Conservation (phyloP, 257 asterid species). For the Echites panduratus region DNA sequence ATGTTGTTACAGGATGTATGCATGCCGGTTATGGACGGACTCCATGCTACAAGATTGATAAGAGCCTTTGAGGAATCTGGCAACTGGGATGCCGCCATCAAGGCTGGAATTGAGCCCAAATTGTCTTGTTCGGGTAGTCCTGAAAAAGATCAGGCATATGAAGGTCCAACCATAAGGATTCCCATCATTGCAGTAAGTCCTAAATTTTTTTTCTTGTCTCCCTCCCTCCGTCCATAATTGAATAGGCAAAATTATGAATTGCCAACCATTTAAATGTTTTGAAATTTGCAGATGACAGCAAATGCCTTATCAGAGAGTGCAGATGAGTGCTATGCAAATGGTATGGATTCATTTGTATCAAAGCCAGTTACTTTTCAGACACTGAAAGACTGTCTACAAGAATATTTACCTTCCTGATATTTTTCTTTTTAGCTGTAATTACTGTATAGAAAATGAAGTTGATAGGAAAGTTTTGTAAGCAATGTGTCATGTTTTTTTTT, state of each 20-base stretch:
- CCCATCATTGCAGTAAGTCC: constrained; percentile 73
- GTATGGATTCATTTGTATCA: constrained; percentile 91
- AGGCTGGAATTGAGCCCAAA: constrained; percentile 60
- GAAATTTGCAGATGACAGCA: constrained; percentile 78
- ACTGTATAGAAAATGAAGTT: constrained; percentile 47
- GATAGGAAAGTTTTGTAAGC: constrained; percentile 67
- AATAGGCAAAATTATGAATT: too few species aligned
- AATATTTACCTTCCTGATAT: constrained; percentile 31
- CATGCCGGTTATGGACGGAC: constrained; percentile 96
- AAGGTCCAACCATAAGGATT: constrained; percentile 37
- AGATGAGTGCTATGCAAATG: constrained; percentile 81
- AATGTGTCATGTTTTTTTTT: neutral
- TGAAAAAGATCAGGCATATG: constrained; percentile 13
- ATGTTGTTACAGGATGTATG: constrained; percentile 59
- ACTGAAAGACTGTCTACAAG: constrained; percentile 62
- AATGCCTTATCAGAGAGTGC: constrained; percentile 81
- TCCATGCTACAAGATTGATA: constrained; percentile 73
- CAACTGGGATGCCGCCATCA: constrained; percentile 69
- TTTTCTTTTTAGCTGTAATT: constrained; percentile 24
- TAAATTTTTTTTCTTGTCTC: constrained; percentile 1
- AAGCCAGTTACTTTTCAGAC: constrained; percentile 73
- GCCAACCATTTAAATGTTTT: constrained; percentile 3
- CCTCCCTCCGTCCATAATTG: too few species aligned
- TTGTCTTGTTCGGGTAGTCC: constrained; percentile 30
- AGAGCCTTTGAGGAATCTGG: constrained; percentile 84